phyloP scores from a whole-genome alignment of 2,329 filamentous ascomycete genomes.

The Xylaria sp. region DNA sequence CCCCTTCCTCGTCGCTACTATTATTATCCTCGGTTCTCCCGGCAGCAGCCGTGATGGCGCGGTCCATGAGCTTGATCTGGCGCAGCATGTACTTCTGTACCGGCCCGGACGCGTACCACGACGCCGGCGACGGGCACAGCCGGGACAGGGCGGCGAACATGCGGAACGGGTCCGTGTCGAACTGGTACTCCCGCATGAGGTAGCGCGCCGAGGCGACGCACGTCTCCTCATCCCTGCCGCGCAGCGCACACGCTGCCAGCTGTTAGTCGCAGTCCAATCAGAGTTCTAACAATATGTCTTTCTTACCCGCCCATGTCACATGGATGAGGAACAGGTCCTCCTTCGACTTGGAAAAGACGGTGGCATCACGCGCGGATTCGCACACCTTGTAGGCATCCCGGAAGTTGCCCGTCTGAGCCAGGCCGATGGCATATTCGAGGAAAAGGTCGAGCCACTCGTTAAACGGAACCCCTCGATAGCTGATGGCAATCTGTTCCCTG shows the following conservation, averaged over 20 bases:
- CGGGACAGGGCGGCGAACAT: slow-evolving; percentile 80
- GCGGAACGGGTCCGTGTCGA: slow-evolving; percentile 79
- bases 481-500: slow-evolving; percentile 35
- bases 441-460: slow-evolving; percentile 88
- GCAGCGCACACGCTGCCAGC: slow-evolving; percentile 75
- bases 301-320: slow-evolving; percentile 72
- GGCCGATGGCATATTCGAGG: slow-evolving; percentile 78
- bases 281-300: background rate
- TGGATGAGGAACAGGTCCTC: slow-evolving; percentile 73
- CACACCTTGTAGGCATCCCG: slow-evolving; percentile 80
- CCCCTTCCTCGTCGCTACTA: slow-evolving; percentile 41
- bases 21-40: slow-evolving; percentile 48
- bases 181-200: slow-evolving; percentile 81
- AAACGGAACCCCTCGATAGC: slow-evolving; percentile 74
- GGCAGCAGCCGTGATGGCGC: slow-evolving; percentile 59
- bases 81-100: slow-evolving; percentile 90
- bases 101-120: slow-evolving; percentile 78
- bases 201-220: slow-evolving; percentile 75
- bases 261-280: slow-evolving; percentile 11
- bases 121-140: slow-evolving; percentile 70
- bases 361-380: slow-evolving; percentile 76
- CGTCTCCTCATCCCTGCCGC: slow-evolving; percentile 77
- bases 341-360: slow-evolving; percentile 75
- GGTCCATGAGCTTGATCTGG: slow-evolving; percentile 89
- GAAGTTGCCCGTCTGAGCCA: slow-evolving; percentile 68